These are phyloP conservation scores for Uromyces viciae-fabae DNA, from an alignment of 1,284 basidiomycete species.

Conservation along the genomic window DNA sequence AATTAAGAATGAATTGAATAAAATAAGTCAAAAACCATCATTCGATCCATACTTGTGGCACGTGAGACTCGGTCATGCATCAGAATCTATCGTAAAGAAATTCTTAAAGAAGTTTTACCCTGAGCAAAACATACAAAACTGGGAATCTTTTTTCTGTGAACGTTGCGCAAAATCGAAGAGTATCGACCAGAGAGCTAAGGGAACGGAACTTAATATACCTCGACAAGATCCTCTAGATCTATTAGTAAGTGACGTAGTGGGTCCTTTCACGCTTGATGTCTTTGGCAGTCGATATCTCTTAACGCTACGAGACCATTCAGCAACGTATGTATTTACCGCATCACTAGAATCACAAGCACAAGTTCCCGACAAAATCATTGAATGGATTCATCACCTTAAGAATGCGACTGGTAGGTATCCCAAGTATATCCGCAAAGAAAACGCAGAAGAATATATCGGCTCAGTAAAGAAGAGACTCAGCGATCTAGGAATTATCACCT, in stretches of 20 bases:
- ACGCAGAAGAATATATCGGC: background rate
- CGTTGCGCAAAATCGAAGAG: background rate
- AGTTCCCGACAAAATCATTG: background rate
- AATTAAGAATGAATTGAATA: background rate
- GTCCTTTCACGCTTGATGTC: background rate
- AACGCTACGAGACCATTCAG: background rate
- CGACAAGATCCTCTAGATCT: background rate
- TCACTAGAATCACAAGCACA: background rate
- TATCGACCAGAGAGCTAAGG: background rate
- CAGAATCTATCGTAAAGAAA: background rate
- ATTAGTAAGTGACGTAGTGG: background rate
- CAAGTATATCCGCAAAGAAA: background rate
- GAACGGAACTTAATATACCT: background rate
- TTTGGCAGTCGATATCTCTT: background rate
- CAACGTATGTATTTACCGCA: background rate
- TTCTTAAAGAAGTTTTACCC: background rate
- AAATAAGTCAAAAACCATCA: background rate
- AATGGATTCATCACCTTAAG: background rate
- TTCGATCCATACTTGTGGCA: conserved; percentile 8
- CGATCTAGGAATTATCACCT: background rate
- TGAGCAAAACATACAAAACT: background rate
- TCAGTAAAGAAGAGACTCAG: background rate
- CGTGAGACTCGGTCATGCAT: background rate
- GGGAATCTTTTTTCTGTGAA: conserved; percentile 12
- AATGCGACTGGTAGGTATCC: background rate